A percentile compares a stretch with the other conserved stretches of the same genome.
These are phyloP conservation scores for Candida awuae DNA, from an alignment of 805 yeast species.

Conservation along the genomic window DNA sequence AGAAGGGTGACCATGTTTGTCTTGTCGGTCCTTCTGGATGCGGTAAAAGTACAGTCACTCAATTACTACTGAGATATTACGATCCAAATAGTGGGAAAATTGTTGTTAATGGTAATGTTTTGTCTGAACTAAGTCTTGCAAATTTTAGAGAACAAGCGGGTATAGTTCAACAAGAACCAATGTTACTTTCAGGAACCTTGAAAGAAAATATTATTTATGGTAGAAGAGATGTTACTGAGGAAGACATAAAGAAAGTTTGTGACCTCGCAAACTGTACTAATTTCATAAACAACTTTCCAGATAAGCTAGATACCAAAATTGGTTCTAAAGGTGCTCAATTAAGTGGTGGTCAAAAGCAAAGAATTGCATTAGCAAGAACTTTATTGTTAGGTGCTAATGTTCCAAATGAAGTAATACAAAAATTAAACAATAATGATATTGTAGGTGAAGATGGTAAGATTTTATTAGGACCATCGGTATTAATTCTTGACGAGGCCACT, in stretches of 20 bases:
- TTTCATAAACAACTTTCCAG: slow-evolving; percentile 71
- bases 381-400: slow-evolving; percentile 43
- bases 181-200: slow-evolving; percentile 77
- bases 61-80: slow-evolving; percentile 72
- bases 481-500: slow-evolving; percentile 89
- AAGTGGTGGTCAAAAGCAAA: slow-evolving; percentile 92
- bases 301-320: slow-evolving; percentile 70
- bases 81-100: slow-evolving; percentile 66
- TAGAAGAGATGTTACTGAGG: slow-evolving; percentile 47
- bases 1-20: slow-evolving; percentile 82
- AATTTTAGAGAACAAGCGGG: slow-evolving; percentile 69
- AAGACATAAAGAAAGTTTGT: slow-evolving; percentile 53
- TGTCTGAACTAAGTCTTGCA: slow-evolving; percentile 60
- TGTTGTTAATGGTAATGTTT: slow-evolving; percentile 53
- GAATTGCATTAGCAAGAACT: slow-evolving; percentile 87
- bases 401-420: slow-evolving; percentile 4
- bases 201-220: slow-evolving; percentile 81
- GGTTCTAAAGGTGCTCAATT: slow-evolving; percentile 86
- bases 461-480: slow-evolving; percentile 54
- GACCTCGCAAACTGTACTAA: slow-evolving; percentile 63
- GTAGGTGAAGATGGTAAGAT: slow-evolving; percentile 20
- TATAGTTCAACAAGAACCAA: slow-evolving; percentile 91
- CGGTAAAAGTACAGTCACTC: slow-evolving; percentile 85
- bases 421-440: slow-evolving; percentile 11
- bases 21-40: slow-evolving; percentile 96